Evolutionary conservation across 345 rosid genomes (phyloP).

Genomic region (Triadica sebifera): DNA sequence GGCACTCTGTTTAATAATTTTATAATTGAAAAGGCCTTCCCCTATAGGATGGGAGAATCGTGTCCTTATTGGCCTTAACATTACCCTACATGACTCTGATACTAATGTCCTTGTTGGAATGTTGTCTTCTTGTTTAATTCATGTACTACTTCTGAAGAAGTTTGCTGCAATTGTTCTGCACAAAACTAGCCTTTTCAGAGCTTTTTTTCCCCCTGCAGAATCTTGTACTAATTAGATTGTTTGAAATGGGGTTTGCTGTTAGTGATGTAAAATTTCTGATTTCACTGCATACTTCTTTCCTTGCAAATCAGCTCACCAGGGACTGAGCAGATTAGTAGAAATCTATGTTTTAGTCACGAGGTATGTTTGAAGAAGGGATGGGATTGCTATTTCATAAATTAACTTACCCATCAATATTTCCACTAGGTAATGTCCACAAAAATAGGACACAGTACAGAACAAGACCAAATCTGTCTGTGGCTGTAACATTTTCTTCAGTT

Average conservation of each 20-base stretch:
- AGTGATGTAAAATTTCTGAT: no score
- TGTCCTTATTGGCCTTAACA: slow-evolving; percentile 10
- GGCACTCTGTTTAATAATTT: background rate
- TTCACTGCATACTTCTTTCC: no score
- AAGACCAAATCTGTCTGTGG: slow-evolving; percentile 19
- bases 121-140: no score
- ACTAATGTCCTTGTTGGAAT: background rate
- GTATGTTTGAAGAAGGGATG: slow-evolving; percentile 32
- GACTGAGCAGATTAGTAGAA: no score
- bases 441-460: slow-evolving; percentile 1
- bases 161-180: no score
- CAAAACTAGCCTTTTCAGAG: no score
- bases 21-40: background rate
- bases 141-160: no score
- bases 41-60: background rate
- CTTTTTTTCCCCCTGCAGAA: no score
- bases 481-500: slow-evolving; percentile 24
- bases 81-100: background rate
- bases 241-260: background rate
- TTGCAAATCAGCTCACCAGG: no score
- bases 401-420: slow-evolving; percentile 21
- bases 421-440: slow-evolving; percentile 17
- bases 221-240: background rate
- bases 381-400: slow-evolving; percentile 14
- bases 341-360: background rate